phyloP scores from a whole-genome alignment of 345 rosid species.

The Eucalyptus lansdowneana region DNA sequence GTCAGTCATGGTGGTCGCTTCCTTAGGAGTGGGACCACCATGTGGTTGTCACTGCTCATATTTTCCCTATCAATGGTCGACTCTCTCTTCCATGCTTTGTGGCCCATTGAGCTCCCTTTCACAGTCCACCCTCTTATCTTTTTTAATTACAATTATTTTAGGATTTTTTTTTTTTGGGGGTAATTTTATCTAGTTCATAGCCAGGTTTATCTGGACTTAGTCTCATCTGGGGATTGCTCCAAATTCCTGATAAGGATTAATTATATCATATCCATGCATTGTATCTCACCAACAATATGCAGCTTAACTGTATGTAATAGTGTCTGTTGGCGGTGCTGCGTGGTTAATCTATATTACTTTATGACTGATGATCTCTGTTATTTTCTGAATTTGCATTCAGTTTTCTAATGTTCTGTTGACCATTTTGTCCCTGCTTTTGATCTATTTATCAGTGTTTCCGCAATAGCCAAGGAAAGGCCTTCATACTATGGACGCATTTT shows the following conservation, averaged over 20 bases:
- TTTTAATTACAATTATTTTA: neutral
- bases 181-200: neutral
- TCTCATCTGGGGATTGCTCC: neutral
- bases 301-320: neutral
- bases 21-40: neutral
- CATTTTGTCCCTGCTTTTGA: neutral
- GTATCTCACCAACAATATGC: neutral
- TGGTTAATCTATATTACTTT: neutral
- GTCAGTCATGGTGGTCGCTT: neutral
- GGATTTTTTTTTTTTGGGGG: neutral
- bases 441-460: constrained; percentile 53
- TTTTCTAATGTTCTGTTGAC: neutral
- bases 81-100: neutral
- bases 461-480: constrained; percentile 83
- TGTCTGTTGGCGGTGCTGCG: neutral
- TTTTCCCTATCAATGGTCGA: neutral
- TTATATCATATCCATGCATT: neutral
- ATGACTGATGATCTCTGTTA: neutral
- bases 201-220: neutral
- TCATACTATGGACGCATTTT: constrained; percentile 84
- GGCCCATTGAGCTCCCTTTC: neutral
- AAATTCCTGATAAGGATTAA: neutral
- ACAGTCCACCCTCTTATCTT: neutral
- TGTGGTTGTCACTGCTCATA: neutral
- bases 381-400: neutral